A percentile compares a stretch with the other conserved stretches of the same genome.
Conservation (phyloP, 2,329 filamentous ascomycete genomes). For the Diplodia scrobiculata region DNA sequence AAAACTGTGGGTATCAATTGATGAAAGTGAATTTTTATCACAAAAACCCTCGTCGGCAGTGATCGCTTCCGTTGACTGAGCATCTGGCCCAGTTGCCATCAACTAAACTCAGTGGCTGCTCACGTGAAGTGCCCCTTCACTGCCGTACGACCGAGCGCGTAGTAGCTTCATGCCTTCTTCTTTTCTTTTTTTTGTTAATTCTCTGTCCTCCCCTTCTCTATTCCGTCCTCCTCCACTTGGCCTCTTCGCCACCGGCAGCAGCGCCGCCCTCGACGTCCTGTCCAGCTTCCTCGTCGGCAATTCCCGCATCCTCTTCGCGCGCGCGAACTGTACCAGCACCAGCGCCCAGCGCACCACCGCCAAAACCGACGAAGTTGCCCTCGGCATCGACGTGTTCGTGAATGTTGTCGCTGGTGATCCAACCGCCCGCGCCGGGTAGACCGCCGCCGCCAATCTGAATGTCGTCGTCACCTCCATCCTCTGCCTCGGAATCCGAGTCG, state of each 20-base stretch:
- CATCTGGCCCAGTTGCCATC: not conserved
- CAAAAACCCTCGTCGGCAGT: not conserved
- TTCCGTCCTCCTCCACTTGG: constrained; percentile 44
- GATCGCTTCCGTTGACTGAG: not conserved
- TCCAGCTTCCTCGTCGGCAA: not conserved
- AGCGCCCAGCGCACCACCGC: constrained; percentile 39
- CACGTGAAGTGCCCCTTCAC: not conserved
- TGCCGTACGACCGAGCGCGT: not conserved
- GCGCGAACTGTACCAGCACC: constrained; percentile 44
- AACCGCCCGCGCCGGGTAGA: constrained; percentile 69
- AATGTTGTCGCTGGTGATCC: constrained; percentile 92
- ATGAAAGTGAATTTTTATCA: not conserved
- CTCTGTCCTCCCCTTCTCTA: constrained; percentile 28
- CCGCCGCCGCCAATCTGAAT: constrained; percentile 44
- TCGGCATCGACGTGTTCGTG: constrained; percentile 62
- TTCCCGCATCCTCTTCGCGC: constrained; percentile 38
- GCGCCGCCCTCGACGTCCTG: not conserved
- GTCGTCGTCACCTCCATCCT: constrained; percentile 50
- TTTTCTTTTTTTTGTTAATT: not conserved
- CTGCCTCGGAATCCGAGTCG: constrained; percentile 56
- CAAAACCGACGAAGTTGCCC: constrained; percentile 43
- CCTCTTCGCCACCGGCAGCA: constrained; percentile 32
- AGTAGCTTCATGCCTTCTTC: not conserved
- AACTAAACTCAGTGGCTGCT: not conserved
- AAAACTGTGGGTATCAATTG: constrained; percentile 18